Conservation (phyloP, 2,329 filamentous ascomycete genomes). For the Aspergillus latus region DNA sequence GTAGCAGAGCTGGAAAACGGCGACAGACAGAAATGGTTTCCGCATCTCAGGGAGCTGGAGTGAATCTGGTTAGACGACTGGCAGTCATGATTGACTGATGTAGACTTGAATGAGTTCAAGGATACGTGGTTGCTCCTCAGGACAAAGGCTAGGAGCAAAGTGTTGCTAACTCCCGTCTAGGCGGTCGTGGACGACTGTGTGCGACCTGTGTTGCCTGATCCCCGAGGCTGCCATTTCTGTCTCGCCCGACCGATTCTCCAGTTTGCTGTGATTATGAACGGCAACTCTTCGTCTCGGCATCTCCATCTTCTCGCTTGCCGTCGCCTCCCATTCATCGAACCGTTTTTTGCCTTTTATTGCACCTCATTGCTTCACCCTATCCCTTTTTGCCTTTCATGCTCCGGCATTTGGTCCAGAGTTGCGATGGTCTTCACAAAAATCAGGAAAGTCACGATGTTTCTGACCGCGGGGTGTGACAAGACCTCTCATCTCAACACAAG, state of each 20-base stretch:
- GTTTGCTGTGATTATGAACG: background rate
- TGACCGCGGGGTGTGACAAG: too few relatives aligned
- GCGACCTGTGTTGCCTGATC: background rate
- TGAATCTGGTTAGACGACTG: conserved; percentile 31
- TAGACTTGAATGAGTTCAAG: too few relatives aligned
- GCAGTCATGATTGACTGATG: too few relatives aligned
- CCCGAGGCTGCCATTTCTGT: background rate
- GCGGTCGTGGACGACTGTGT: background rate
- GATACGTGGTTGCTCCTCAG: too few relatives aligned
- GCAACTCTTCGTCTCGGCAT: background rate
- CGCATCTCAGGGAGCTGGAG: background rate
- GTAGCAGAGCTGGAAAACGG: conserved; percentile 18
- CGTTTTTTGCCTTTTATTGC: too few relatives aligned
- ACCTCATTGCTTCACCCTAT: too few relatives aligned
- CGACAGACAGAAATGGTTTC: conserved; percentile 10
- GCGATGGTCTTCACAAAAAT: too few relatives aligned
- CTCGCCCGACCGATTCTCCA: background rate
- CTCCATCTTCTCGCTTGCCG: background rate
- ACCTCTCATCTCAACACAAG: too few relatives aligned
- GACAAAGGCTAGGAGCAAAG: background rate
- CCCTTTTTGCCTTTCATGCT: too few relatives aligned
- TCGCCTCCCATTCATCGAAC: background rate
- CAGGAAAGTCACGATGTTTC: too few relatives aligned
- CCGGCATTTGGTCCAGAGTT: too few relatives aligned
- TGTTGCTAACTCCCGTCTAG: background rate